Percentiles rank a stretch among this genome's conserved stretches.
Evolutionary conservation across 257 asterid species (phyloP).

Genomic region (Solanum bukasovii): DNA sequence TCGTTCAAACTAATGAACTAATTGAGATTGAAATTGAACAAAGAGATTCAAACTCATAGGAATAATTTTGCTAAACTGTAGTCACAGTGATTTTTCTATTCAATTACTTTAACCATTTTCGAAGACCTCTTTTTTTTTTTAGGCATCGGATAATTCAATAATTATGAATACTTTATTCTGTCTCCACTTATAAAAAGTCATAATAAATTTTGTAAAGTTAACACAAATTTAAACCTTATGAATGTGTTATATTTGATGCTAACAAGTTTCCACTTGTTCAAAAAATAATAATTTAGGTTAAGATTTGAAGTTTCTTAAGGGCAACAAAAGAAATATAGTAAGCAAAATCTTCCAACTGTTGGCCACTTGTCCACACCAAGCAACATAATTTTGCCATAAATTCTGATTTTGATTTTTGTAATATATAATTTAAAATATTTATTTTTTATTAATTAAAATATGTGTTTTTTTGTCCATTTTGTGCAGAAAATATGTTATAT

Average conservation of each 20-base stretch:
- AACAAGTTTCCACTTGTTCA: background rate
- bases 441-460: background rate
- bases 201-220: no score
- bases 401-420: no score
- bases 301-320: background rate
- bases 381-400: background rate
- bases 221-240: background rate
- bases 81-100: background rate
- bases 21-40: background rate
- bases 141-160: no score
- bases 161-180: no score
- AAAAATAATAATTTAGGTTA: background rate
- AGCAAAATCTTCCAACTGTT: background rate
- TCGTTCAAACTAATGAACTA: no score
- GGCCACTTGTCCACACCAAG: background rate
- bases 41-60: no score
- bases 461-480: background rate
- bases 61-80: background rate
- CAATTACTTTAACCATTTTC: no score
- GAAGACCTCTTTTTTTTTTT: background rate
- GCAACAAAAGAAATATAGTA: no score
- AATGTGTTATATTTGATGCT: background rate
- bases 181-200: no score
- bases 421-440: background rate
- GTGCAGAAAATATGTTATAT: background rate